Evolutionary conservation across 352 stramenopile species (phyloP).

Genomic region (Thraustochytrium striatum): DNA sequence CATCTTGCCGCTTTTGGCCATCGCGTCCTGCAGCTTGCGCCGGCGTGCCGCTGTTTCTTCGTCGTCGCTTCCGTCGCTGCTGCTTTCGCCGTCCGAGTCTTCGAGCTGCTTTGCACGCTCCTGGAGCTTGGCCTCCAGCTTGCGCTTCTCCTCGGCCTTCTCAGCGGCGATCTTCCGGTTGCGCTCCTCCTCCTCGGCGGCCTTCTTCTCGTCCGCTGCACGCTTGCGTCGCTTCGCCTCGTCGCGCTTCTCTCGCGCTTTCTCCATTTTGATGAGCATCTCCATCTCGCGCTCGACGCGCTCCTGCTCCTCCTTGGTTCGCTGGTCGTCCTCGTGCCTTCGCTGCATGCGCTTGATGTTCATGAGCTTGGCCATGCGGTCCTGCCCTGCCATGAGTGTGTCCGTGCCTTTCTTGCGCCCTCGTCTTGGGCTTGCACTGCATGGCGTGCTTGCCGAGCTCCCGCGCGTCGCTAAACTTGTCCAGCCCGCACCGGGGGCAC

Average conservation of each 20-base stretch:
- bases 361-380: constrained; percentile 45
- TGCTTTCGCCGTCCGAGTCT: constrained; percentile 3
- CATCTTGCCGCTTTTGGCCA: neutral
- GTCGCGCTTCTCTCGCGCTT: constrained; percentile 6
- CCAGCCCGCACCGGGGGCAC: constrained; percentile 23
- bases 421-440: constrained; percentile 26
- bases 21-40: neutral
- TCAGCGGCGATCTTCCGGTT: neutral
- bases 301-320: constrained; percentile 32
- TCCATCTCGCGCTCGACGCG: constrained; percentile 40
- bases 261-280: constrained; percentile 47
- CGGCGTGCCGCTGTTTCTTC: neutral
- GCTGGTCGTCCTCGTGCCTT: constrained; percentile 30
- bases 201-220: neutral
- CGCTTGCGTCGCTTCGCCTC: constrained; percentile 3
- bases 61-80: neutral
- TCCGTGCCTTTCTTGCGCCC: neutral
- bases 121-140: constrained; percentile 1
- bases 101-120: neutral
- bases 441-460: constrained; percentile 46
- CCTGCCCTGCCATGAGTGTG: neutral
- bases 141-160: neutral
- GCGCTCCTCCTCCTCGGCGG: neutral
- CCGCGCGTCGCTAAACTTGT: constrained; percentile 19
- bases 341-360: constrained; percentile 44